Conservation (phyloP, 768 basidiomycete genomes). For the Tricholoma flavovirens region DNA sequence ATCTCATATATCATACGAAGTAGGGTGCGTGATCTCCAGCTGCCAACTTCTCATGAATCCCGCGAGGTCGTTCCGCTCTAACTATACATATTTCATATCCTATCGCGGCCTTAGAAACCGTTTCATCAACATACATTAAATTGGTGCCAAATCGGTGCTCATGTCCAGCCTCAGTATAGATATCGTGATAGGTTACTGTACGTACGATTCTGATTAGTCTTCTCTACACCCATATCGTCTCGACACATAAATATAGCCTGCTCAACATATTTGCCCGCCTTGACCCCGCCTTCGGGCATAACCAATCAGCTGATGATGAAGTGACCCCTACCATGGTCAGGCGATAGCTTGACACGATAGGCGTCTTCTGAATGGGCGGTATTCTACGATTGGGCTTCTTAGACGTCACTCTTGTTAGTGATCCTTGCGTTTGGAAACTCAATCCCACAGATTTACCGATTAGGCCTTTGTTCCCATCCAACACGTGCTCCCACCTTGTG, state of each 20-base stretch:
- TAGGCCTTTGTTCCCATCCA: background rate
- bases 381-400: slow-evolving; percentile 3
- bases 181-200: too few species aligned
- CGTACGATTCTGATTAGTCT: too few species aligned
- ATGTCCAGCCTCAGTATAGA: too few species aligned
- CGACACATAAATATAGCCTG: background rate
- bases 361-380: background rate
- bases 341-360: background rate
- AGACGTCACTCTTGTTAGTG: background rate
- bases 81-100: too few species aligned
- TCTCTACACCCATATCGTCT: too few species aligned
- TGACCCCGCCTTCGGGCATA: background rate
- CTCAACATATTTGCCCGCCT: background rate
- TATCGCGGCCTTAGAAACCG: too few species aligned
- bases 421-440: background rate
- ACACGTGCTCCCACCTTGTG: background rate
- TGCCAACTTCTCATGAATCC: too few species aligned
- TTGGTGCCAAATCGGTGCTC: too few species aligned
- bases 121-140: too few species aligned
- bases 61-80: too few species aligned
- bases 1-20: too few species aligned
- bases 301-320: slow-evolving; percentile 10
- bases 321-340: slow-evolving; percentile 14
- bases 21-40: too few species aligned
- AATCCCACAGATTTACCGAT: background rate